Conservation (phyloP, 2,329 filamentous ascomycete species). For the Nothophaeocryptopus gaeumannii region DNA sequence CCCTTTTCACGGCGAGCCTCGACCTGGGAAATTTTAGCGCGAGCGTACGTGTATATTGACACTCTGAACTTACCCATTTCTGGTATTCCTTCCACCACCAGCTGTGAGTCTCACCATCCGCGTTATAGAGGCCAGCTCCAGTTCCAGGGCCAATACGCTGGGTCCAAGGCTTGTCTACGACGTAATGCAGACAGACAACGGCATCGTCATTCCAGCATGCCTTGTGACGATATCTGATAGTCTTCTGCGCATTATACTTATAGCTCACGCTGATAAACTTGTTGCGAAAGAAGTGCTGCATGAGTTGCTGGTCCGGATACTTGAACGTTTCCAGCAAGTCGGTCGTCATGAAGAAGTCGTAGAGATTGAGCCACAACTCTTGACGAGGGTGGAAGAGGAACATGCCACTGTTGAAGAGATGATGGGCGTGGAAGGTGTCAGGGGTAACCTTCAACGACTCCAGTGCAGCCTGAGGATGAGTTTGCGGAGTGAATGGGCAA, state of each 20-base stretch:
- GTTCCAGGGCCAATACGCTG: conserved; percentile 41
- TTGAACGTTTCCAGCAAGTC: conserved; percentile 43
- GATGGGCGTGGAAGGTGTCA: conserved; percentile 38
- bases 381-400: conserved; percentile 50
- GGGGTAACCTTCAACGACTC: conserved; percentile 36
- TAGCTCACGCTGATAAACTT: conserved; percentile 47
- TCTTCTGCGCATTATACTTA: conserved; percentile 54
- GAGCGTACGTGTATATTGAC: not conserved
- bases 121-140: conserved; percentile 46
- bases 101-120: conserved; percentile 49
- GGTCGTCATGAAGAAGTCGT: conserved; percentile 41
- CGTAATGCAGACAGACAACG: conserved; percentile 50
- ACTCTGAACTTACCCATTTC: conserved; percentile 34
- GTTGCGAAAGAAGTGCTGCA: conserved; percentile 46
- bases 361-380: conserved; percentile 41
- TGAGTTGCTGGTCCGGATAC: conserved; percentile 54
- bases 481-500: conserved; percentile 46
- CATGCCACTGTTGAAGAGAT: conserved; percentile 52
- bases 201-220: conserved; percentile 49
- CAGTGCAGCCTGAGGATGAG: conserved; percentile 34
- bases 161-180: conserved; percentile 56
- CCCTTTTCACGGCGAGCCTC: conserved; percentile 5
- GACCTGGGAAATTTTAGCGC: not conserved
- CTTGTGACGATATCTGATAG: conserved; percentile 51
- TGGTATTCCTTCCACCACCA: conserved; percentile 53